A percentile compares a stretch with the other conserved stretches of the same genome.
Conservation (phyloP, 257 asterid species). For the Solanum dulcamara region DNA sequence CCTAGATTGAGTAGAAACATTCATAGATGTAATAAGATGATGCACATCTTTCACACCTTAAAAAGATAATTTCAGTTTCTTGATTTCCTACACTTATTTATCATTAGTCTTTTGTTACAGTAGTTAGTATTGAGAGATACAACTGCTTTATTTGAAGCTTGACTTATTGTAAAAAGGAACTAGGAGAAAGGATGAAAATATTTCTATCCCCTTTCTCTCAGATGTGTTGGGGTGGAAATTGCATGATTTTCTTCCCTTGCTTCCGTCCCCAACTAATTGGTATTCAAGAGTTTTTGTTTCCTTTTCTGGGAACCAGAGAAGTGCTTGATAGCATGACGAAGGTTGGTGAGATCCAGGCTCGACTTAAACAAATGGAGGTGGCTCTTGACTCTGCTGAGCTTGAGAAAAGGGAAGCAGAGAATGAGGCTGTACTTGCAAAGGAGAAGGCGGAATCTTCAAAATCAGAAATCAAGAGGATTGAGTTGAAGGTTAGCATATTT, state of each 20-base stretch:
- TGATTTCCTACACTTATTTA: not conserved
- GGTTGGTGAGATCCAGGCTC: constrained; percentile 58
- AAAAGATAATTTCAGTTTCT: not conserved
- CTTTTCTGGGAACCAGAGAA: constrained; percentile 39
- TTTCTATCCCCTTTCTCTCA: not conserved
- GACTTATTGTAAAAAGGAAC: not conserved
- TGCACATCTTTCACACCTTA: not conserved
- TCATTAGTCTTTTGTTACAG: not conserved
- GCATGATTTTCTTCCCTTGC: not conserved
- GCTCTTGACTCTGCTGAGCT: constrained; percentile 60
- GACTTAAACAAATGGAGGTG: constrained; percentile 59
- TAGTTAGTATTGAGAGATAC: not conserved
- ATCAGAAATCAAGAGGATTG: constrained; percentile 69
- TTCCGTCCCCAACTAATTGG: not conserved
- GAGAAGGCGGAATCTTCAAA: constrained; percentile 52
- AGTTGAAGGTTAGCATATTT: constrained; percentile 52
- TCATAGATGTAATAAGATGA: not conserved
- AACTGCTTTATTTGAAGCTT: not conserved
- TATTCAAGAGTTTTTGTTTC: not conserved
- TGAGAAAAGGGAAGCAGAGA: constrained; percentile 61
- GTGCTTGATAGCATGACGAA: constrained; percentile 68
- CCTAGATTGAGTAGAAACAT: not conserved
- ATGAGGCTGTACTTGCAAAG: constrained; percentile 56
- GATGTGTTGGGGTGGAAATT: not conserved
- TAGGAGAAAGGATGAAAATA: not conserved